Base-by-base conservation (phyloP, 2,329 filamentous ascomycete species). In the Trichoderma koningii region DNA sequence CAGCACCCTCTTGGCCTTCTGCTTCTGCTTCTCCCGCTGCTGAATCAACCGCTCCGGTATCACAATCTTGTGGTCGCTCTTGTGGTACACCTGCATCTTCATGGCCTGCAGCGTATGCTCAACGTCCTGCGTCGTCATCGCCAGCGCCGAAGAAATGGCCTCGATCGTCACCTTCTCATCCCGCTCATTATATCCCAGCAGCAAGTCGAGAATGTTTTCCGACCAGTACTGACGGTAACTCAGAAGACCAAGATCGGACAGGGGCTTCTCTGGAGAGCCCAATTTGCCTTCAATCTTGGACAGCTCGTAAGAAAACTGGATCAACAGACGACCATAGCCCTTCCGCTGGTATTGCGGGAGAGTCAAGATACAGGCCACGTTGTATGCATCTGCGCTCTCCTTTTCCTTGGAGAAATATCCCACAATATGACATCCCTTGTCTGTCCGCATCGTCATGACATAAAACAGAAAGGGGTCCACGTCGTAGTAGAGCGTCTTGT, bases 361-460 rank as follows among this genome's bases (percentile, higher is more conserved):
- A 0, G 95, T 99, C 66, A 99, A 82, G 75, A 99, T 99, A 85
- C 96, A 99, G 5, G 95, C 96, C 38, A 99, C 89, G 74, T 99
- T 99, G 84, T 98, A 99, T 34, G 91, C 92, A 72, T 99, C 96
- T 0, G 93, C 93, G 45, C 90, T 94, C 77, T 99, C 95, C 71
- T 99, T 99, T 77, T 99, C 95, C 76, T 99, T 99, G 64, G 91
- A 96, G 77, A 99, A 99, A 75, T 97, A 99, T n/a, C 95, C 95
- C n/a, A 99, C 91, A 56, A 99, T 85, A 73, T 98, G 95, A 72
- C 90, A 95, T 15, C 95, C 95, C 71, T 93, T 89, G 56, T 96
- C 92, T 69, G 93, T 91, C 70, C 91, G 88, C 47, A 89, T 89
- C 28, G 92, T 92, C 94, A 99, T 97, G 76, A 97, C 94, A 78